These are phyloP conservation scores for Chlorella sp. DNA, from an alignment of 139 green algal genomes.

Conservation along the genomic window DNA sequence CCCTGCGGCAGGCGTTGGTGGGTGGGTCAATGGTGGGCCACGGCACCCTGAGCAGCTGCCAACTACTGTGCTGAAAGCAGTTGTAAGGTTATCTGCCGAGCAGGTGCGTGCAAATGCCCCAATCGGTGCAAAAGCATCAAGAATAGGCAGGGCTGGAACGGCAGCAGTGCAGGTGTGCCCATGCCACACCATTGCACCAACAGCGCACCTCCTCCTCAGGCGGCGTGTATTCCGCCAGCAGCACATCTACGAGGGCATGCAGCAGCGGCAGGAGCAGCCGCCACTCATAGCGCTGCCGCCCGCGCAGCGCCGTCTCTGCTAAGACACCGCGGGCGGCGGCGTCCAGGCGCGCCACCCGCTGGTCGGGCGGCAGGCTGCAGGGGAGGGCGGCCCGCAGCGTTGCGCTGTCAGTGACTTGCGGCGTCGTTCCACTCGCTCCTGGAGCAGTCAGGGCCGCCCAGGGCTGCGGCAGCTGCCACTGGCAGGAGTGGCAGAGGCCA, in stretches of 20 bases:
- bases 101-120: no score
- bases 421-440: neutral
- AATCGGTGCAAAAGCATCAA: no score
- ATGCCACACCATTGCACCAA: no score
- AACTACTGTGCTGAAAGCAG: no score
- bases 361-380: neutral
- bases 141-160: no score
- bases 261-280: conserved; percentile 62
- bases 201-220: conserved; percentile 1
- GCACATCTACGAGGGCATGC: conserved; percentile 49
- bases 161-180: no score
- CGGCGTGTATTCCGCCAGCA: conserved; percentile 29
- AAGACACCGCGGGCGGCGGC: conserved; percentile 55
- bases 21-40: neutral
- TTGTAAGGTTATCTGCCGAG: no score
- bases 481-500: neutral
- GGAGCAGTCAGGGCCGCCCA: neutral
- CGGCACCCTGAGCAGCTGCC: no score
- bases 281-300: conserved; percentile 67
- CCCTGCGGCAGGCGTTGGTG: conserved; percentile 42
- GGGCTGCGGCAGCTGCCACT: neutral
- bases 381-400: neutral
- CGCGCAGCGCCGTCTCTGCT: conserved; percentile 61
- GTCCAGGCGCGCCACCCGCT: neutral
- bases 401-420: no score